Base-by-base conservation (phyloP, 2,329 filamentous ascomycete species). In the Calonectria leucothoes region DNA sequence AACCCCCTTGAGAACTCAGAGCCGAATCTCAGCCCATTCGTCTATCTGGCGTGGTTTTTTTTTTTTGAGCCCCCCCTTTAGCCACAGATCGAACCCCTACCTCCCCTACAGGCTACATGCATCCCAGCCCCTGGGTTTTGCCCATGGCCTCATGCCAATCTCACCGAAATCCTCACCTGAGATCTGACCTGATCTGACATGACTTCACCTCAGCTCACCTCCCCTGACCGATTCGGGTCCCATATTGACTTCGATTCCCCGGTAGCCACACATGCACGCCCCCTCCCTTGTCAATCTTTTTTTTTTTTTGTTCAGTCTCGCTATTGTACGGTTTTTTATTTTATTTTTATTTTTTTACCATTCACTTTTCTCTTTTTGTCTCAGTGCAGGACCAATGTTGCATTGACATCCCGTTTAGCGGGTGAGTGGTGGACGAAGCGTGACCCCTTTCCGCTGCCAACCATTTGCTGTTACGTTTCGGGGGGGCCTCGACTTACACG, bases 141-240 rank as follows among this genome's bases (percentile, higher is more conserved):
- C 39, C 61, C 27, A 76, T 77, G 77, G 77, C 66, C 76, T 79
- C 71, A 78, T 78, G 70, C 35, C 61, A 72, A 76, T 76, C 77
- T 79, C 77, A 78, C 76, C 76, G 76, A 78, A 76, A 78, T 76
- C 68, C 74, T 79, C 78, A 76, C 76, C 77, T 76, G 77, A 76
- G 75, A 75, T 77, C 74, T 78, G 59, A 65, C 67, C 75, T 78
- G 71, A 75, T 63, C 78, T 73, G 74, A 73, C 63, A 61, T 75
- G 71, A 79, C 76, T 55, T 74, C 66, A 69, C 65, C 69, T 77
- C 71, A 66, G 37, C 74, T 78, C 72, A 75, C 71, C 78, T 74
- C 68, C 72, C 57, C 67, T 75, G 73, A 77, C 76, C 59, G 52
- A 66, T 61, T 70, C 74, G 72, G 77, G 70, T 64, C 77, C 74